Base-by-base conservation (phyloP, 2,329 filamentous ascomycete species). In the Aspergillus bombycis region DNA sequence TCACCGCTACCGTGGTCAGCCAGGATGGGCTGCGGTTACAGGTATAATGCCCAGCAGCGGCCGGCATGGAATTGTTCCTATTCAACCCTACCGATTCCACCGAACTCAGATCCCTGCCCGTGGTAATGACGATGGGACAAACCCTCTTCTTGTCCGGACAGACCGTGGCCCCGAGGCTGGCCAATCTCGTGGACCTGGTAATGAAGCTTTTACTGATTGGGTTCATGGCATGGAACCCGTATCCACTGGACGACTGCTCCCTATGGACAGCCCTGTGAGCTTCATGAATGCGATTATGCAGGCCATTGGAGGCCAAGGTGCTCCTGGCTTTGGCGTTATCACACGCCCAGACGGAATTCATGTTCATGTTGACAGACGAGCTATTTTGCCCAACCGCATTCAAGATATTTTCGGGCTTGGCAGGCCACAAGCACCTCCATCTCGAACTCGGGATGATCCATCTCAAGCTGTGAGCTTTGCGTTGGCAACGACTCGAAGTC, bases 71-170 rank as follows among this genome's bases (percentile, higher is more conserved):
- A 75, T 76, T 36, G 71, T 79, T 58, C 74, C 76, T 14, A 78
- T 79, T 26, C 78, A 78, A 45, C 75, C 77, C 19, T 82, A 82
- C 65, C 78, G 81, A 60, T 75, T 81, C 38, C 80, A 82, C 64
- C 76, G 81, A 53, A 76, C 71, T 41, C 75, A 80, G 57, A 70
- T 77, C 16, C 81, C 85, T 36, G 80, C 86, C 58, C 84, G 86
- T 62, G 83, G 83, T 32, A 84, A 86, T 38, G 93, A 97, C 67
- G 94, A 97, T 74, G 93, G 93, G 4, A 84, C 89, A 26, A 97
- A 98, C 73, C 94, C 94, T 50, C 83, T 98, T 14, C 86, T 98
- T 60, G 90, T 93, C 67, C 89, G 92, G 61, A 77, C 78, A 53
- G 79, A 76, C 59, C 76, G 74, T 55, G 69, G 70, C 30, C 68